These are phyloP conservation scores for Diaporthe aspalathi DNA, from an alignment of 2,329 filamentous ascomycete genomes.

Conservation along the genomic window DNA sequence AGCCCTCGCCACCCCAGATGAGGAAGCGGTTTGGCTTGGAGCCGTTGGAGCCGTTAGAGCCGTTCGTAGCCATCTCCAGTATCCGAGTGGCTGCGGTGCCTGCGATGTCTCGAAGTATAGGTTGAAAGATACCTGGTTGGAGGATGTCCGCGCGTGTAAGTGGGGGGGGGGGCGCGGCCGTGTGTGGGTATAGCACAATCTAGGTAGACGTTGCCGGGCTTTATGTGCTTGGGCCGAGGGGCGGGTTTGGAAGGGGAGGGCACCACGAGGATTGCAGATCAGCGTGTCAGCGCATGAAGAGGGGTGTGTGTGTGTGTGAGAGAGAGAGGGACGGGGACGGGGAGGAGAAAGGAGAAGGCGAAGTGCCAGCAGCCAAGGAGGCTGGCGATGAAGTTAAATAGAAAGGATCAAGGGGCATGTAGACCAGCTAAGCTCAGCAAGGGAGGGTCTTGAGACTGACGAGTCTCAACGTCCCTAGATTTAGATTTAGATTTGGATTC, in stretches of 20 bases:
- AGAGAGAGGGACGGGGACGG: slow-evolving; percentile 7
- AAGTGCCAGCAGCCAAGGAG: neutral
- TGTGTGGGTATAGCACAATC: neutral
- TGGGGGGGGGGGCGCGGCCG: no score
- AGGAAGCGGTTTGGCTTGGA: slow-evolving; percentile 59
- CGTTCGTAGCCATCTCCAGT: slow-evolving; percentile 34
- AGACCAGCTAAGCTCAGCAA: slow-evolving; percentile 26
- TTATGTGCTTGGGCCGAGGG: neutral
- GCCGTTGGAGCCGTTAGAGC: slow-evolving; percentile 41
- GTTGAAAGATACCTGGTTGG: neutral
- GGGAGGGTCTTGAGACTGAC: slow-evolving; percentile 30
- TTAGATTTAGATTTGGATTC: slow-evolving; percentile 28
- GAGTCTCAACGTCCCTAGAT: slow-evolving; percentile 27
- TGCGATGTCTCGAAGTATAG: neutral
- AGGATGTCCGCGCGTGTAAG: slow-evolving; percentile 14
- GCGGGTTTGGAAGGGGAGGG: neutral
- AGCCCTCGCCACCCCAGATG: slow-evolving; percentile 74
- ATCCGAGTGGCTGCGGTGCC: neutral
- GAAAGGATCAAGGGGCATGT: slow-evolving; percentile 31
- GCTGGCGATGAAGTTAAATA: slow-evolving; percentile 32
- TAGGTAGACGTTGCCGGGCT: neutral
- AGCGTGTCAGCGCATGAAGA: neutral
- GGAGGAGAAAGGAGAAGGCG: neutral
- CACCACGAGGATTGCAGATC: neutral
- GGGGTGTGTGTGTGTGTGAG: neutral